Base-by-base conservation (phyloP, 164 flowering plant genomes). In the Brasenia schreberi region DNA sequence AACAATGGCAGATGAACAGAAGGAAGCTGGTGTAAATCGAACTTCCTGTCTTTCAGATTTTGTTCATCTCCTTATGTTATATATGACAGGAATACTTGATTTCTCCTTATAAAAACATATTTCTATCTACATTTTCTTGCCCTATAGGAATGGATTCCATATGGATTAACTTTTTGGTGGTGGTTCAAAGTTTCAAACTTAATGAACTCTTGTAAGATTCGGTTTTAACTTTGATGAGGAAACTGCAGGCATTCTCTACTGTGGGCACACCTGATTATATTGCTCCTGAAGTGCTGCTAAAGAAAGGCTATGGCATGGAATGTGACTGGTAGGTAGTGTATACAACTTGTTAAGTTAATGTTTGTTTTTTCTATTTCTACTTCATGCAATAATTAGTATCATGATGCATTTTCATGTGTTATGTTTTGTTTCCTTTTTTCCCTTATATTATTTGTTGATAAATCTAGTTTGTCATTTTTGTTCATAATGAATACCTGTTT, bases 211-310 rank as follows among this genome's bases (percentile, higher is more conserved):
- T 49, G 10, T 49, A 49, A 9, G 10, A 49, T 2, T 33, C 16
- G 56, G 56, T 14, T 9, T 9, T 49, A 5, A 2, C 16, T 49
- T 49, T 49, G 56, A 49, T 49, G 16, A 49, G 39, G 4, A 33
- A 49, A 67, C 66, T 44, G 7, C 68, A 78, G 82, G 84, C 84
- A 69, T 95, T 78, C 77, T 95, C 99, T 4, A 95, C 97, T 0
- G 97, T 95, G 68, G 99, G 99, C 60, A 95, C 99, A 53, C 97
- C 96, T 5, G 97, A 94, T 74, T 94, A 91, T 70, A 91, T 94
- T 76, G 97, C 99, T 66, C 97, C 99, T 5, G 99, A 94, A 79
- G 97, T 94, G 42, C 73, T 94, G 69, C 70, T 86, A 77, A 94
- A 94, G 81, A 94, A 88, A 80, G 99, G 99, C 67, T 95, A 95